Base-by-base conservation (phyloP, 371 early-diverging fungal genomes). In the Circinella umbellata region DNA sequence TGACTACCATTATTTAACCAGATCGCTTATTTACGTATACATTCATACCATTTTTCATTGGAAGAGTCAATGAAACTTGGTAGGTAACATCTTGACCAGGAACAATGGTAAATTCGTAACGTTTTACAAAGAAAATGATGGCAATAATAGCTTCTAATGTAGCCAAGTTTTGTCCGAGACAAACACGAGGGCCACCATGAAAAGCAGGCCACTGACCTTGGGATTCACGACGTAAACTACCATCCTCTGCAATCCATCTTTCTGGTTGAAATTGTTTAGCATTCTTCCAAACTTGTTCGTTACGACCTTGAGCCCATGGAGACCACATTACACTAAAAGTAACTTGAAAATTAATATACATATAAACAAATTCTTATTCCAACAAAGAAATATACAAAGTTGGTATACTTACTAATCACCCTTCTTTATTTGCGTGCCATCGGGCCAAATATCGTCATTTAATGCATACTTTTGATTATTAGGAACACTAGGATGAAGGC, bases 401-500 rank as follows among this genome's bases (percentile, higher is more conserved):
- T 42, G 3, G 6, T 42, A 11, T 42, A 42, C 42, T 42, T 42
- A 42, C 42, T 73, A 77, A 37, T 87, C 84, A 1, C 90, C 91
- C 51, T 84, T 84, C 36, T 80, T 77, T 3, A 93, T 78, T 8
- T 72, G 67, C n/a, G 86, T 85, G 7, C 93, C 92, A 65, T 91
- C 90, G 7, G 94, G 94, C 71, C 90, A 82, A 3, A 89, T 69
- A 73, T 90, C 90, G 68, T 91, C 92, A 14, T 86, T 71, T 27
- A 90, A 69, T 9, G 90, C 91, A 39, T 76, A 72, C 77, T 92
- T 93, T 51, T 82, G 74, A 39, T 91, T 88, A 6, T 61, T 69
- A 51, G 95, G 94, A 0, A 94, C 93, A 13, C 88, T 84, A 0
- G 94, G 93, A 73, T 90, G 85, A 10, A 92, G 75, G 15, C 93